phyloP scores from a whole-genome alignment of 208 protist genomes.

The Trypanosoma theileri region DNA sequence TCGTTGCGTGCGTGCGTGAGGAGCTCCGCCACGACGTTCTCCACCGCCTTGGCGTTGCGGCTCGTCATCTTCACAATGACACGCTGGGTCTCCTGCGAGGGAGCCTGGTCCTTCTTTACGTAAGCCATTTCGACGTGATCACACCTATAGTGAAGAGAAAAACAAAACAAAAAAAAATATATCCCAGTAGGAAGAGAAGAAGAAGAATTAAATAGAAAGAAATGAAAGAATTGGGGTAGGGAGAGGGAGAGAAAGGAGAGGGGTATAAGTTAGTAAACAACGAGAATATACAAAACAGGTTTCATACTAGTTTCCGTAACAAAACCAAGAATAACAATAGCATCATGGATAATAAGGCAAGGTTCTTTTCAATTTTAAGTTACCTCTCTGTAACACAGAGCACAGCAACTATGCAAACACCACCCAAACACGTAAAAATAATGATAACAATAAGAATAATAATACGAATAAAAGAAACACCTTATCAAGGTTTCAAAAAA shows the following conservation, averaged over 20 bases:
- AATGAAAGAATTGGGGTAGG: conserved; percentile 6
- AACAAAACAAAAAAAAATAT: conserved; percentile 15
- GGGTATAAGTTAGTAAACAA: background rate
- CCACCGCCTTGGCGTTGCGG: conserved; percentile 95
- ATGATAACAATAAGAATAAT: background rate
- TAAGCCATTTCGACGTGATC: conserved; percentile 83
- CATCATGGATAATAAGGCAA: no score
- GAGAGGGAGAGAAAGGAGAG: conserved; percentile 4
- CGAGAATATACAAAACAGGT: background rate
- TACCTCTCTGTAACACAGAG: no score
- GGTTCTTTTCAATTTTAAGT: no score
- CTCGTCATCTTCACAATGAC: conserved; percentile 98
- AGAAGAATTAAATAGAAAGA: conserved; percentile 5
- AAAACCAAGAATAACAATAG: no score
- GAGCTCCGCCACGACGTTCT: conserved; percentile 97
- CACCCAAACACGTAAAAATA: no score
- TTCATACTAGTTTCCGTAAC: no score
- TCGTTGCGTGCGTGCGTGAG: conserved; percentile 94
- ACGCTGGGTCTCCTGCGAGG: conserved; percentile 62
- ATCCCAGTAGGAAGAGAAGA: background rate
- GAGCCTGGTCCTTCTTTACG: conserved; percentile 71
- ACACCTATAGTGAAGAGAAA: conserved; percentile 28
- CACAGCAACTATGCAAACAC: no score
- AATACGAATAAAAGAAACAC: background rate
- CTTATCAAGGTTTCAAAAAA: conserved; percentile 12